Conservation (phyloP, 2,329 filamentous ascomycete genomes). For the Cladophialophora chaetospira region DNA sequence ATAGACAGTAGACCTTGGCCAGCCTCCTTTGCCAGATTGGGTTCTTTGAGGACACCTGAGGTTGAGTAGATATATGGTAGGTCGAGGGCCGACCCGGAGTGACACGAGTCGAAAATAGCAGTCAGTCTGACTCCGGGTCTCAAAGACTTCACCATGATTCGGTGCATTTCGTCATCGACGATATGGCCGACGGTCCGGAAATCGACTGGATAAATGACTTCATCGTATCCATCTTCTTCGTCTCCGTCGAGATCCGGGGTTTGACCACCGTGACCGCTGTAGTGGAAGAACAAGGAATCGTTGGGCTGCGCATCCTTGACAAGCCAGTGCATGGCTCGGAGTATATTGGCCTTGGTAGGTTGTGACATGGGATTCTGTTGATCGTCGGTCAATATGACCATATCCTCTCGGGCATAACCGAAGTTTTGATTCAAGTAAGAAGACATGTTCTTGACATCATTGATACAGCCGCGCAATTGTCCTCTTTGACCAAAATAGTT, state of each 20-base stretch:
- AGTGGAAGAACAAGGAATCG: slow-evolving; percentile 96
- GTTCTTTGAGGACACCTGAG: slow-evolving; percentile 68
- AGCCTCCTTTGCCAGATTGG: slow-evolving; percentile 68
- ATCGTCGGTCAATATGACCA: slow-evolving; percentile 95
- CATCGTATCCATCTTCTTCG: slow-evolving; percentile 75
- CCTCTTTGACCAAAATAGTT: slow-evolving; percentile 95
- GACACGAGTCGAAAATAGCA: slow-evolving; percentile 69
- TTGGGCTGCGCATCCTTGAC: slow-evolving; percentile 91
- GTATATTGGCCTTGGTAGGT: slow-evolving; percentile 91
- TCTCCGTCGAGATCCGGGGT: slow-evolving; percentile 73
- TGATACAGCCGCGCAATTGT: slow-evolving; percentile 90
- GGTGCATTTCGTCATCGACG: slow-evolving; percentile 77
- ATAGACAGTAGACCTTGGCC: slow-evolving; percentile 66
- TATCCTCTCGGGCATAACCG: slow-evolving; percentile 90
- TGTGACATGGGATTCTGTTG: slow-evolving; percentile 97
- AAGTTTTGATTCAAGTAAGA: slow-evolving; percentile 85
- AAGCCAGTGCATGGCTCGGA: slow-evolving; percentile 96
- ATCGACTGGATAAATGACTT: slow-evolving; percentile 78
- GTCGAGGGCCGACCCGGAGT: slow-evolving; percentile 67
- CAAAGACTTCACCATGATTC: slow-evolving; percentile 74
- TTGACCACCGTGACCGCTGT: slow-evolving; percentile 75
- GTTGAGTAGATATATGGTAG: slow-evolving; percentile 69
- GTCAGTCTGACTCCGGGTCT: slow-evolving; percentile 77
- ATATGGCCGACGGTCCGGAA: slow-evolving; percentile 71
- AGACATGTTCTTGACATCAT: slow-evolving; percentile 97